phyloP scores from a whole-genome alignment of 169 alveolate species.

The Plasmodium billcollinsi region DNA sequence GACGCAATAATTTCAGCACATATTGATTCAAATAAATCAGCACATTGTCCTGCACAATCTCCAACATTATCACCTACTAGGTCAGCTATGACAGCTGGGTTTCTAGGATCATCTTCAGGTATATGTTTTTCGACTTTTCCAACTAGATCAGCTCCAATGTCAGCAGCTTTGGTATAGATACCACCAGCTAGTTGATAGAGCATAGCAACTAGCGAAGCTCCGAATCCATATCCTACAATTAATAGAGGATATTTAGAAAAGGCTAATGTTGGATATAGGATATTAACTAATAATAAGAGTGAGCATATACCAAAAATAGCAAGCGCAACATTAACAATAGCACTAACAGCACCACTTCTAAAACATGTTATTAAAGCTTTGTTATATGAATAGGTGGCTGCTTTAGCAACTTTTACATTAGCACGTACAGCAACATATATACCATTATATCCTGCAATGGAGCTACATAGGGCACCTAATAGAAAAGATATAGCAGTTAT shows the following conservation, averaged over 20 bases:
- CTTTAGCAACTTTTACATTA: slow-evolving; percentile 87
- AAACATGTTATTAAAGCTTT: slow-evolving; percentile 87
- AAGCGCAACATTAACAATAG: slow-evolving; percentile 88
- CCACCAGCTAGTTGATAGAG: slow-evolving; percentile 94
- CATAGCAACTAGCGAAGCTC: slow-evolving; percentile 93
- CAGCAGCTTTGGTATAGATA: slow-evolving; percentile 93
- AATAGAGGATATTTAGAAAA: slow-evolving; percentile 81
- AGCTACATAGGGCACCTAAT: slow-evolving; percentile 88
- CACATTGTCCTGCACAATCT: slow-evolving; percentile 93
- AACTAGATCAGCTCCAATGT: slow-evolving; percentile 93
- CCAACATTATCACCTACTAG: slow-evolving; percentile 94
- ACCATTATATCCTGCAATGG: slow-evolving; percentile 91
- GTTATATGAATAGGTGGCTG: slow-evolving; percentile 89
- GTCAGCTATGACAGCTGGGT: slow-evolving; percentile 94
- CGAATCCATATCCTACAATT: slow-evolving; percentile 92
- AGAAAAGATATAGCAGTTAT: slow-evolving; percentile 86
- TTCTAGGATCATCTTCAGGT: slow-evolving; percentile 94
- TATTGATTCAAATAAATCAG: slow-evolving; percentile 92
- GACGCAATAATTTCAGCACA: slow-evolving; percentile 92
- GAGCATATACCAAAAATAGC: slow-evolving; percentile 88
- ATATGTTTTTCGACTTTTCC: slow-evolving; percentile 92
- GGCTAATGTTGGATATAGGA: slow-evolving; percentile 73
- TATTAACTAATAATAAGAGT: slow-evolving; percentile 76
- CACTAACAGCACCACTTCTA: slow-evolving; percentile 91
- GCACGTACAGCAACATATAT: slow-evolving; percentile 92